Conservation (phyloP, 257 asterid genomes). For the Cynanchum wilfordii region DNA sequence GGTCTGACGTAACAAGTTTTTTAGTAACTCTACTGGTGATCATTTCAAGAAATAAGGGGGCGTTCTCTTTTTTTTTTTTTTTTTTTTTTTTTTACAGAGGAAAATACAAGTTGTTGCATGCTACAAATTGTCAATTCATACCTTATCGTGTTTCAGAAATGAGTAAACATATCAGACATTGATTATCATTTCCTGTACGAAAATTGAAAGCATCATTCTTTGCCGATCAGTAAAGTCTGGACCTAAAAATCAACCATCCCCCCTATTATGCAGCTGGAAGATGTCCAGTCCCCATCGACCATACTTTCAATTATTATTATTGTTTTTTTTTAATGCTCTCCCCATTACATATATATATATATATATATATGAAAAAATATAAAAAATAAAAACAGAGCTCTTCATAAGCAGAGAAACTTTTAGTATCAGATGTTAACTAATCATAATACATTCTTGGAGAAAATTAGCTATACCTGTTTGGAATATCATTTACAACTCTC, state of each 20-base stretch:
- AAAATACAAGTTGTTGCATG: neutral
- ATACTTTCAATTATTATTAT: too few species aligned
- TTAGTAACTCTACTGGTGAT: neutral
- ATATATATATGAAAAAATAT: too few species aligned
- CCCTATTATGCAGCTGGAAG: neutral
- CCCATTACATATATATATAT: too few species aligned
- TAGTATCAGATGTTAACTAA: too few species aligned
- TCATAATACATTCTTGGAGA: neutral
- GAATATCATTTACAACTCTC: slow-evolving; percentile 13
- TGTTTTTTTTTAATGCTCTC: too few species aligned
- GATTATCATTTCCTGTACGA: neutral
- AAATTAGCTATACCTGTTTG: slow-evolving; percentile 4
- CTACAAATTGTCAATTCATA: slow-evolving; percentile 10
- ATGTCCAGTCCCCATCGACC: neutral
- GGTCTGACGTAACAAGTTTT: too few species aligned
- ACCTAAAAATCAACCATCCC: slow-evolving; percentile 4
- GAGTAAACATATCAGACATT: slow-evolving; percentile 9
- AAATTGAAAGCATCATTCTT: slow-evolving; percentile 9
- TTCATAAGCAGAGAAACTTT: neutral
- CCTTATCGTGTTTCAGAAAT: slow-evolving; percentile 20
- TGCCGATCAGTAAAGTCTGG: slow-evolving; percentile 13
- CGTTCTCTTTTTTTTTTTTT: neutral
- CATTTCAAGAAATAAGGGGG: neutral
- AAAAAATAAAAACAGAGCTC: neutral
- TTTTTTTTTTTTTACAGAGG: too few species aligned